Evolutionary conservation across 352 stramenopile species (phyloP).

Genomic region (Pythium grandisporangium): DNA sequence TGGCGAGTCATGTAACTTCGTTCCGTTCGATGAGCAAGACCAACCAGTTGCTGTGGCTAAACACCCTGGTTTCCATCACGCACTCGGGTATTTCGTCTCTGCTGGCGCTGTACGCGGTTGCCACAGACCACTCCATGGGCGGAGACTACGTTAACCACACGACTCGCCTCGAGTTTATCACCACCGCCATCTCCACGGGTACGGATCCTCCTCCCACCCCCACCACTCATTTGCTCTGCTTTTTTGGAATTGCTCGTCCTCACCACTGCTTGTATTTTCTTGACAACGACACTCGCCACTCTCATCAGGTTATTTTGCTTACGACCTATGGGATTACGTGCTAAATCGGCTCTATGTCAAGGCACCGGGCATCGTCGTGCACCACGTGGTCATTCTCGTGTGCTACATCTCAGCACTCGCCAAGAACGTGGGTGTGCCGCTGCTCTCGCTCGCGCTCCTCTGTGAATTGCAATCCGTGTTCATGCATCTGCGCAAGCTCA

Average conservation of each 20-base stretch:
- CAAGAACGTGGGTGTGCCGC: slow-evolving; percentile 61
- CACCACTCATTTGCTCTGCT: no score
- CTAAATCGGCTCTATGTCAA: slow-evolving; percentile 68
- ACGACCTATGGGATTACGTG: slow-evolving; percentile 74
- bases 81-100: slow-evolving; percentile 54
- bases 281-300: no score
- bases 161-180: slow-evolving; percentile 28
- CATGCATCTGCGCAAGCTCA: slow-evolving; percentile 70
- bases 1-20: slow-evolving; percentile 26
- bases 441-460: slow-evolving; percentile 60
- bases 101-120: slow-evolving; percentile 36
- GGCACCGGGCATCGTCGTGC: slow-evolving; percentile 49
- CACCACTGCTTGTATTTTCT: background rate
- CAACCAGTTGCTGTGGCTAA: slow-evolving; percentile 51
- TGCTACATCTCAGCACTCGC: slow-evolving; percentile 71
- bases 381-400: slow-evolving; percentile 73
- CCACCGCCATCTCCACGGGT: slow-evolving; percentile 62
- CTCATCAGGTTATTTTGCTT: slow-evolving; percentile 58
- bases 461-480: slow-evolving; percentile 74
- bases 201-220: background rate
- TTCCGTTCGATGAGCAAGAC: slow-evolving; percentile 33
- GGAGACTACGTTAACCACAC: slow-evolving; percentile 29
- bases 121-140: slow-evolving; percentile 37
- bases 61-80: slow-evolving; percentile 66
- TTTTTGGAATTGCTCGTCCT: background rate